A percentile compares a stretch with the other conserved stretches of the same genome.
Evolutionary conservation across 768 basidiomycete genomes (phyloP).

Genomic region (Lactarius pseudohatsudake): DNA sequence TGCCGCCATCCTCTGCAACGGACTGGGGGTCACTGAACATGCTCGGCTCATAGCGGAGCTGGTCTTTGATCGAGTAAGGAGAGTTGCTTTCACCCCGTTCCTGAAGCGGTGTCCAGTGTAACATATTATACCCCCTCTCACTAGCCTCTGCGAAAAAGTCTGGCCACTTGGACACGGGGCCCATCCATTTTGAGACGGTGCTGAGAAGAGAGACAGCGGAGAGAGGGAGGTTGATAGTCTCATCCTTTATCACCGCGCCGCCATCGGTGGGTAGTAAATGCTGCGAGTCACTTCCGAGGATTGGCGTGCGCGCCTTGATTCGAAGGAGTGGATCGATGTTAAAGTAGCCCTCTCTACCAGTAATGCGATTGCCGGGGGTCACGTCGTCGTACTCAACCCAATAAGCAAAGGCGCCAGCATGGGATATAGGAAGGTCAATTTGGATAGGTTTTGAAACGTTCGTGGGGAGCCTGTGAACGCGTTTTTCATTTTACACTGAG

Average conservation of each 20-base stretch:
- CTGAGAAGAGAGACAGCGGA: conserved; percentile 89
- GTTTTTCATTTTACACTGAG: conserved; percentile 5
- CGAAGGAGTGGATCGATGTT: conserved; percentile 92
- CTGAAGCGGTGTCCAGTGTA: conserved; percentile 96
- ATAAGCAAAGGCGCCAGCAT: conserved; percentile 94
- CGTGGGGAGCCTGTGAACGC: conserved; percentile 63
- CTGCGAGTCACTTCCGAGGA: conserved; percentile 57
- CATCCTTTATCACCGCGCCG: conserved; percentile 51
- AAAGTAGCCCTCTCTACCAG: conserved; percentile 90
- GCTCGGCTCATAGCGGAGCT: conserved; percentile 76
- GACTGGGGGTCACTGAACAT: conserved; percentile 51
- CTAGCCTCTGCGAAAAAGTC: conserved; percentile 80
- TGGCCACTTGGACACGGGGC: conserved; percentile 73
- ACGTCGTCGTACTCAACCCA: conserved; percentile 89
- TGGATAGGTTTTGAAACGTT: conserved; percentile 90
- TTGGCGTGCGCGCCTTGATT: conserved; percentile 66
- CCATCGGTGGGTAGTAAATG: conserved; percentile 53
- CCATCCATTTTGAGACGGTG: conserved; percentile 98
- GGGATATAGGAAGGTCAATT: conserved; percentile 93
- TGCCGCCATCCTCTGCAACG: conserved; percentile 49
- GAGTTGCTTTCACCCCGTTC: conserved; percentile 86
- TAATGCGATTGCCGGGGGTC: conserved; percentile 56
- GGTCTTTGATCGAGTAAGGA: conserved; percentile 92
- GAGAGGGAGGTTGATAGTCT: conserved; percentile 70
- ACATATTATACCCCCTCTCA: conserved; percentile 94